phyloP scores from a whole-genome alignment of 495 filamentous ascomycete species.

The Lophiostoma macrostomum region DNA sequence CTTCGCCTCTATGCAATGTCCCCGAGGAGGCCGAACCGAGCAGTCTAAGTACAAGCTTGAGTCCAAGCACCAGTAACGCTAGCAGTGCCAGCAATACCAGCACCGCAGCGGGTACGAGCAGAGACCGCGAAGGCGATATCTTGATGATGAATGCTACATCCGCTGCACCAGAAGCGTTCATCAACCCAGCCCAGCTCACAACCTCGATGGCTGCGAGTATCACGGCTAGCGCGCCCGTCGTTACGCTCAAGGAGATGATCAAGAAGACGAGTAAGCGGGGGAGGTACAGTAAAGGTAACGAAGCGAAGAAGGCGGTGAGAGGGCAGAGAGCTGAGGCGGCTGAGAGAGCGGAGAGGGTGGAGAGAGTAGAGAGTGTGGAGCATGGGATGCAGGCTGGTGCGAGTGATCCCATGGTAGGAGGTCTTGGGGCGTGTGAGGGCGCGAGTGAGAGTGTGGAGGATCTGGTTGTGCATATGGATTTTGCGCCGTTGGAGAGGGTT shows the following conservation, averaged over 20 bases:
- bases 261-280: too few species aligned
- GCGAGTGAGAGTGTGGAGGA: neutral
- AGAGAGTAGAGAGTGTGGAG: too few species aligned
- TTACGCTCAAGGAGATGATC: conserved; percentile 1
- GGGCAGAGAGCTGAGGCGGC: too few species aligned
- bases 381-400: neutral
- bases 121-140: neutral
- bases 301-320: too few species aligned
- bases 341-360: too few species aligned
- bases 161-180: neutral
- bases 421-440: neutral
- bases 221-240: neutral
- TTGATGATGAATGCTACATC: neutral
- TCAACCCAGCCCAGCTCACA: neutral
- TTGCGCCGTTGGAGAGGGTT: conserved; percentile 19
- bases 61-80: too few species aligned
- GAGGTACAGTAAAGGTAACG: too few species aligned
- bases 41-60: too few species aligned
- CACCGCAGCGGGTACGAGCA: neutral
- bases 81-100: too few species aligned
- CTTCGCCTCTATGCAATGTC: conserved; percentile 7
- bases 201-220: neutral
- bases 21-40: neutral
- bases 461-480: neutral
- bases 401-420: too few species aligned